These are phyloP conservation scores for Erythrophleum fordii DNA, from an alignment of 306 rosid genomes.

Conservation along the genomic window DNA sequence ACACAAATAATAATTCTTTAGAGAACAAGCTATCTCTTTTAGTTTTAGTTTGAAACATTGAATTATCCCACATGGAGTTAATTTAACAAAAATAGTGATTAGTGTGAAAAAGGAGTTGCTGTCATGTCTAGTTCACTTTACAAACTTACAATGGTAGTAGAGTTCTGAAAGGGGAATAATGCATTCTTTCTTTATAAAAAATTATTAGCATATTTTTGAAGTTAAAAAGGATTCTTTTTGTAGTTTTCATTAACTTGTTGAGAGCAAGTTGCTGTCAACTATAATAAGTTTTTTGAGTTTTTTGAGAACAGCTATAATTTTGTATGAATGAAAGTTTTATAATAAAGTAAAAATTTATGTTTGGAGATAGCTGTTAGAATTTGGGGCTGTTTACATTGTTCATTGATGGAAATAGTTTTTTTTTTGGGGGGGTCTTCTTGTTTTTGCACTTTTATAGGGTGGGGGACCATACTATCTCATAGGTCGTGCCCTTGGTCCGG, in stretches of 20 bases:
- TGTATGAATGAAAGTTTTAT: conserved; percentile 12
- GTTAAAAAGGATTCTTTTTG: neutral
- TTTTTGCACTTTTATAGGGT: conserved; percentile 64
- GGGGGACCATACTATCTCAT: conserved; percentile 99
- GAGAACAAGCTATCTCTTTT: conserved; percentile 8
- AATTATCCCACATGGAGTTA: neutral
- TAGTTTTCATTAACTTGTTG: neutral
- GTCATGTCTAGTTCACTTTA: conserved; percentile 30
- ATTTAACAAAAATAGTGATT: conserved; percentile 20
- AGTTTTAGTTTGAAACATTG: conserved; percentile 12
- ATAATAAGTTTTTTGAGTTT: neutral
- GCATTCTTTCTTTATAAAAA: neutral
- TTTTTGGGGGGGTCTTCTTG: conserved; percentile 27
- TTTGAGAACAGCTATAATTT: neutral
- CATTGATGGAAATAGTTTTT: conserved; percentile 31
- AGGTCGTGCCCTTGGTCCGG: conserved; percentile 99
- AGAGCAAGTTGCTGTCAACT: neutral
- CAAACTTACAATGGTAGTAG: conserved; percentile 4
- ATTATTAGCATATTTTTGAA: neutral
- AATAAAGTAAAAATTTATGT: conserved; percentile 22
- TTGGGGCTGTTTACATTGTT: neutral
- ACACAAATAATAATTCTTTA: neutral
- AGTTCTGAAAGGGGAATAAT: conserved; percentile 12
- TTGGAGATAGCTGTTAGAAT: neutral
- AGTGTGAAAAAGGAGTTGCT: conserved; percentile 35